Percentiles rank a stretch among this genome's conserved stretches.
These are phyloP conservation scores for Aspergillus kassunensis DNA, from an alignment of 495 filamentous ascomycete genomes.

Conservation along the genomic window DNA sequence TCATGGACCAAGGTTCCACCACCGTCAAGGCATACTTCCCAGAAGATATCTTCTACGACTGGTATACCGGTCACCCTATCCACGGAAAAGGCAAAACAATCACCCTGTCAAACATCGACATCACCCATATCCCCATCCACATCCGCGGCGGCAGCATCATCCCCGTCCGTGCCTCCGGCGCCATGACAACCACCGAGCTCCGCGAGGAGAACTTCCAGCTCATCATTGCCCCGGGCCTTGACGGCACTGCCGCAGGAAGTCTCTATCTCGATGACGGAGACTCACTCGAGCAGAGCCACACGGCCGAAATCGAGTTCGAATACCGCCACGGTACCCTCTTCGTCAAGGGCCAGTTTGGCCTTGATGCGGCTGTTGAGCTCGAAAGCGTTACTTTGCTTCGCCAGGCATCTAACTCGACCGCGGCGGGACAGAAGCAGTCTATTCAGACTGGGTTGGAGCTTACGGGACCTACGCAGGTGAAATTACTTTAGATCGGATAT, in stretches of 20 bases:
- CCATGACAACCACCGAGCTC: slow-evolving; percentile 67
- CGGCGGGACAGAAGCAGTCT: slow-evolving; percentile 18
- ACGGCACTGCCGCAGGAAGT: slow-evolving; percentile 45
- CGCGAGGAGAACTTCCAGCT: slow-evolving; percentile 66
- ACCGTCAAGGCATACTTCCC: slow-evolving; percentile 71
- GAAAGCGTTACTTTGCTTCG: slow-evolving; percentile 55
- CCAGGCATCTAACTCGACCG: slow-evolving; percentile 9
- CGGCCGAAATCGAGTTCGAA: slow-evolving; percentile 49
- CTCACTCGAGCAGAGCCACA: slow-evolving; percentile 46
- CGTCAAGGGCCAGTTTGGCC: slow-evolving; percentile 52
- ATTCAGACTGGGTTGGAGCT: slow-evolving; percentile 24
- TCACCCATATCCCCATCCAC: slow-evolving; percentile 69
- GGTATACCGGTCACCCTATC: slow-evolving; percentile 56
- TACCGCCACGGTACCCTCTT: slow-evolving; percentile 48
- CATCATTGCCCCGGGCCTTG: slow-evolving; percentile 56
- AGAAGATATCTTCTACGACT: slow-evolving; percentile 74
- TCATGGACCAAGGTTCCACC: slow-evolving; percentile 59
- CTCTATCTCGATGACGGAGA: slow-evolving; percentile 63
- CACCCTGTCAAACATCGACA: slow-evolving; percentile 49
- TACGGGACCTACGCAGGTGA: slow-evolving; percentile 22
- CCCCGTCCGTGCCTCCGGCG: slow-evolving; percentile 56
- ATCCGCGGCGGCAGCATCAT: slow-evolving; percentile 68
- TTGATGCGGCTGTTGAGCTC: slow-evolving; percentile 44
- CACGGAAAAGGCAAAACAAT: slow-evolving; percentile 51
- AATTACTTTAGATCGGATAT: slow-evolving; percentile 15